Evolutionary conservation across 2,329 filamentous ascomycete species (phyloP), one percentile per base, ranked within the genome.

Genomic region (Madurella mycetomatis): DNA sequence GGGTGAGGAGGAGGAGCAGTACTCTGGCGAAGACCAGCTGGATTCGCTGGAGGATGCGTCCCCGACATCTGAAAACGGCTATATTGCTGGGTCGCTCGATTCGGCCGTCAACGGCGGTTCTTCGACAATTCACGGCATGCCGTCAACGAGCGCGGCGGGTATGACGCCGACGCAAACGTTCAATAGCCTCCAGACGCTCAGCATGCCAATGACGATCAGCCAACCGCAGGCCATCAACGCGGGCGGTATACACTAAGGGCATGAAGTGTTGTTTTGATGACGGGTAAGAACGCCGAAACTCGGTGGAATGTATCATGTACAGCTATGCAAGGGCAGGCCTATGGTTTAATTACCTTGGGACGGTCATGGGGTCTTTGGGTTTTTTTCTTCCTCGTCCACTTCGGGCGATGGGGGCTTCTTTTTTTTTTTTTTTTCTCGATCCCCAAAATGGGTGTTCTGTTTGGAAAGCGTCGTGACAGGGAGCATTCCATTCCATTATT

Each of bases 1-100:
- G 40, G 91, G 92, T 54, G 91, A 95, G 64, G 90, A 95, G 44
- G 84, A 92, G 62, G 90, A 95, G 66, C 88, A 94, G 51, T 85
- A 79, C 64, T 85, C 83, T 37, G 90, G 92, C 57, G 90, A 95
- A 61, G 89, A 94, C 62, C 88, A 92, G 31, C 84, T 92, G 52
- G 87, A 87, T 49, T 86, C 89, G 40, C 81, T 92, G 30, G 89
- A 90, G 60, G 88, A 92, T 60, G 84, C 87, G 16, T 91, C 88
- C 12, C 87, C 89, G 15, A 84, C 81, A 46, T 88, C 86, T 0
- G 84, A 88, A 60, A 76, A 79, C 60, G 83, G 83, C 51, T 88
- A 87, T 67, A 69, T 81, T 43, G 70, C 78, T 5, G 67, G 73
- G 5, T 80, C 80, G 1, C 70, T 86, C 12, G 78, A 77, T 60